Evolutionary conservation across 345 rosid genomes (phyloP), one percentile per base, ranked within the genome.

Genomic region (Triadica sebifera): DNA sequence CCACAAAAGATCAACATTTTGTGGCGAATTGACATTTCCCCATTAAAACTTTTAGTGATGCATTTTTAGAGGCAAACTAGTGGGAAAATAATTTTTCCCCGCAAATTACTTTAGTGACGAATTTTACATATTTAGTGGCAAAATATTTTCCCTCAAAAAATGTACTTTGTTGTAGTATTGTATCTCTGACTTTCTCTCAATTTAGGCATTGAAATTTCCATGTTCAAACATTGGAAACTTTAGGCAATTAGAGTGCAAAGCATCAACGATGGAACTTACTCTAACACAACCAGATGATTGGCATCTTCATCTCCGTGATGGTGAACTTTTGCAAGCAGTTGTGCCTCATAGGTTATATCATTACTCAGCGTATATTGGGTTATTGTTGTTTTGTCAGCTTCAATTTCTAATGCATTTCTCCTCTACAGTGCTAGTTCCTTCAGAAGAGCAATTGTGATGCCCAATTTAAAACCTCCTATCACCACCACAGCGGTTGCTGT

Each of bases 371-470:
- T 24, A 2, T 20, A 7, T 56, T 67, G 38, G 24, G 22, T 37
- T 12, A 15, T 20, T 63, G 12, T 46, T 65, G 74, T 68, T 74
- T 65, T 69, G 15, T 66, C 45, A 7, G 8, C 10, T 37, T 63
- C 25, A 39, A 10, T 3, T 57, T 73, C 15, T 52, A 20, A 41
- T 71, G 59, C 41, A 34, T 24, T 47, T 39, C 4, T 3, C 50
- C 5, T 58, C 62, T 79, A 58, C 80, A 89, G 97, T 83, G 91
- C 92, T 73, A 83, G 72, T 67, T 81, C 80, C 80, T 94, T 88
- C 83, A 91, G 81, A 82, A 91, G 97, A 80, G 98, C 96, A 12
- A 89, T 94, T 69, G 90, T 93, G 75, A 93, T 91, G 99, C 98
- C 99, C 3, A 94, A 94, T 86, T 79, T 94, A 88, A 93, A 86